Evolutionary conservation across 352 stramenopile genomes (phyloP).

Genomic region (Hyphochytrium catenoides): DNA sequence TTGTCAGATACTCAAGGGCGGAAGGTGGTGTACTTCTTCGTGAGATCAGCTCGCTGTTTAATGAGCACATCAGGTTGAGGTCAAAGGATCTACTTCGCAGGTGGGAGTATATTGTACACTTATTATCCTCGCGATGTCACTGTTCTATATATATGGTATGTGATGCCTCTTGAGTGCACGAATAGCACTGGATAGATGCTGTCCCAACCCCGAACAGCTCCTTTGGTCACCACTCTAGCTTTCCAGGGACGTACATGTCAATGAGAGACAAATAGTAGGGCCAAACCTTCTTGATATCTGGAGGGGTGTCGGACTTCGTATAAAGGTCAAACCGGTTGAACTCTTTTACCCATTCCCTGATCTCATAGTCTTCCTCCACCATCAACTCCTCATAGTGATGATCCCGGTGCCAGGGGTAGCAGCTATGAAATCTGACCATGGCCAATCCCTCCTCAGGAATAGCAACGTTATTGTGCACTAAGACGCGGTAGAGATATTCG

Average conservation of each 20-base stretch:
- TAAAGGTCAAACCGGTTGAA: conserved; percentile 87
- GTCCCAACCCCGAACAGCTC: no score
- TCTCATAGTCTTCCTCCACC: conserved; percentile 47
- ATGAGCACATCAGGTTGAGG: no score
- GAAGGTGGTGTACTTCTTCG: no score
- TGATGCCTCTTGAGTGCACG: no score
- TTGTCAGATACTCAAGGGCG: no score
- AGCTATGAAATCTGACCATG: conserved; percentile 81
- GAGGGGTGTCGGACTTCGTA: conserved; percentile 61
- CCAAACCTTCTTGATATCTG: conserved; percentile 57
- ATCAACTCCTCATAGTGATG: conserved; percentile 70
- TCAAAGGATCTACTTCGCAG: no score
- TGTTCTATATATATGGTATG: no score
- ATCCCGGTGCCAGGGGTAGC: conserved; percentile 78
- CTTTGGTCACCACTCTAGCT: conserved; percentile 48
- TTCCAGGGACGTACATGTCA: conserved; percentile 62
- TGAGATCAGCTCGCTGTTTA: no score
- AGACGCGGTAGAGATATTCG: conserved; percentile 83
- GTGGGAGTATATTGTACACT: no score
- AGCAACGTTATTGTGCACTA: conserved; percentile 57
- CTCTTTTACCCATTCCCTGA: conserved; percentile 67
- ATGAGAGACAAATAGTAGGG: conserved; percentile 72
- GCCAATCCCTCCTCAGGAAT: conserved; percentile 66
- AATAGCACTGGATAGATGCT: no score
- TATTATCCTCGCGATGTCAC: no score